phyloP scores from a whole-genome alignment of 176 grass and related monocot species.

The Phoenix roebelenii region DNA sequence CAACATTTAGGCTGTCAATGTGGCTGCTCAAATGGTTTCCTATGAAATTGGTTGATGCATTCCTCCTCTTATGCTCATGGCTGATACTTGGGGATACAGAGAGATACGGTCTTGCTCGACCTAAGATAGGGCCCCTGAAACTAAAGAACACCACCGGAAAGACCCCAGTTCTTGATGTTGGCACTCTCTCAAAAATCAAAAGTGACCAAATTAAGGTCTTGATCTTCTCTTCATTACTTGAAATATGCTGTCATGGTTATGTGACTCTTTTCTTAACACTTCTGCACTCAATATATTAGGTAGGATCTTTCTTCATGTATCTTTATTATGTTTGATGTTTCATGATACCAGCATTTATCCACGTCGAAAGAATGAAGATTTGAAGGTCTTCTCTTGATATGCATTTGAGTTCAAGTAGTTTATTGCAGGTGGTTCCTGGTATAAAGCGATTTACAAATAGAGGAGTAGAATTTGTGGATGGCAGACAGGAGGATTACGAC shows the following conservation, averaged over 20 bases:
- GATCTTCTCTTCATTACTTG: no score
- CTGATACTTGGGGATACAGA: constrained; percentile 56
- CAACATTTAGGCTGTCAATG: constrained; percentile 73
- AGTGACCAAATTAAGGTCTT: constrained; percentile 48
- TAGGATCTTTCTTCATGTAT: no score
- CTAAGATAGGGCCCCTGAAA: constrained; percentile 57
- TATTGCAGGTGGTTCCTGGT: constrained; percentile 62
- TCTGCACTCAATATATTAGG: no score
- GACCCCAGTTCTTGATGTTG: constrained; percentile 67
- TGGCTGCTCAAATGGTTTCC: constrained; percentile 65
- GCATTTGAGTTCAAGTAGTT: no score
- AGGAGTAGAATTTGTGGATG: constrained; percentile 54
- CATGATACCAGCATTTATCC: no score
- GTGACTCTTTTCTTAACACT: no score
- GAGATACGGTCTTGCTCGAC: constrained; percentile 47
- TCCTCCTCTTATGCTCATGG: constrained; percentile 63
- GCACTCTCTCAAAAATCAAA: constrained; percentile 56
- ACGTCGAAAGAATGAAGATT: no score
- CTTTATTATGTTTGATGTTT: no score
- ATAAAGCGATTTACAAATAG: constrained; percentile 44
- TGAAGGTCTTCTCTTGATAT: no score
- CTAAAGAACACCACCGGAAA: constrained; percentile 57
- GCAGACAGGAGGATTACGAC: constrained; percentile 43
- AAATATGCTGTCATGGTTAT: no score
- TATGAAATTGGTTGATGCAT: constrained; percentile 36